Evolutionary conservation across 371 early-diverging fungal species (phyloP), one percentile per base, ranked within the genome.

Genomic region (Thermomucor indicae-seudaticae): DNA sequence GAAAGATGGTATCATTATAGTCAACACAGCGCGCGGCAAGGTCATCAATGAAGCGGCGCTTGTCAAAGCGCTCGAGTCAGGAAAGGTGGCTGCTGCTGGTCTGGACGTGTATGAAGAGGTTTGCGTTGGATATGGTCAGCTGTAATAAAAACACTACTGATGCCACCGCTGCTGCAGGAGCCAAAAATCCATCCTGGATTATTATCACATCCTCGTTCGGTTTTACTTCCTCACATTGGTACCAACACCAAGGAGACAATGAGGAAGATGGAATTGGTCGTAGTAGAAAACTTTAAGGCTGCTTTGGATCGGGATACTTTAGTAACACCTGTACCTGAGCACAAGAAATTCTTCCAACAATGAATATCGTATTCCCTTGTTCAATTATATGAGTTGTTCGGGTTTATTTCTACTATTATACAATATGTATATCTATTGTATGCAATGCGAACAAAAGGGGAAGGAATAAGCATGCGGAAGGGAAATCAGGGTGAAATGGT

Each of bases 11-110:
- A 65, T 72, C 1, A 73, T 78, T 43, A 42, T 84, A 23, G 66
- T 84, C 19, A 84, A 84, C 49, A 84, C 84, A 0, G 70, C 84
- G 5, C 75, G 84, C 12, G 84, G 84, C 0, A 73, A 78, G 25
- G 78, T 84, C 0, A 70, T 84, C 19, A 57, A 79, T 49, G 81
- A 80, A 47, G 53, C 60, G 7, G 80, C 79, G 0, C 40, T 84
- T 3, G 78, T 80, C 14, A 53, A 70, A 20, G 82, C 75, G 4
- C 43, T 84, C 11, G 79, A 78, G 35, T 57, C 70, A 4, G 81
- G 84, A 14, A 74, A 83, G 24, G 62, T 83, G 2, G 53, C 66
- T 4, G 63, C 79, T 12, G 80, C 69, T n/a, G 84, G 81, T 6
- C 51, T 80, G 25, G 84, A 83, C 53, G 84, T 83, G 2, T 83